Conservation (phyloP, 2,329 filamentous ascomycete species). For the Sporothrix globosa region DNA sequence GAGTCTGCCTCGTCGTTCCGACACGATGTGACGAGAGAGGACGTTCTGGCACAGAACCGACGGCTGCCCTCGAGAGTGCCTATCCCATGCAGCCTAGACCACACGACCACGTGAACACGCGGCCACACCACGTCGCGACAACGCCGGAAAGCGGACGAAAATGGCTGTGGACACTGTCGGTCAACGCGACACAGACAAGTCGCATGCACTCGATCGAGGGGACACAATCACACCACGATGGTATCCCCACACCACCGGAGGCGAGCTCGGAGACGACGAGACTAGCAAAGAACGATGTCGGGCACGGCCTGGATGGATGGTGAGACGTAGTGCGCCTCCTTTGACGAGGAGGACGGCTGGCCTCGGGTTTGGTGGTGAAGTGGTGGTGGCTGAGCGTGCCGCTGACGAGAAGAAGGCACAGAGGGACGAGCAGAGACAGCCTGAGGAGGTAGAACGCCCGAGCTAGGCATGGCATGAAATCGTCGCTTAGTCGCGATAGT, state of each 20-base stretch:
- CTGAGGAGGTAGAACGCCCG: neutral
- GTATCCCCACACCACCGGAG: conserved; percentile 3
- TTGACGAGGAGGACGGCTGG: neutral
- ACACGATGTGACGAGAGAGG: neutral
- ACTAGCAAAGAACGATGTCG: neutral
- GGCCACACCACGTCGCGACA: conserved; percentile 14
- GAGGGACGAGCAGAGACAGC: neutral
- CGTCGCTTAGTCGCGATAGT: too few relatives aligned
- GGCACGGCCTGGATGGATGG: conserved; percentile 35
- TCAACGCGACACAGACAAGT: too few relatives aligned
- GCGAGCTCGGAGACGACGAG: conserved; percentile 9
- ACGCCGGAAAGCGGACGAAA: neutral
- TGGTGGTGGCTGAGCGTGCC: conserved; percentile 6
- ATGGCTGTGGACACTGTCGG: neutral
- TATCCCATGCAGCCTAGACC: neutral
- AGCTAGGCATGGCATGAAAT: neutral
- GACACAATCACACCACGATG: neutral
- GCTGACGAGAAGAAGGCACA: conserved; percentile 12
- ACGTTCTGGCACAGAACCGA: neutral
- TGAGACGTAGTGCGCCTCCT: neutral
- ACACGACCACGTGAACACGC: conserved; percentile 14
- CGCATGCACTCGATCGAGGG: neutral
- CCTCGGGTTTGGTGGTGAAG: neutral
- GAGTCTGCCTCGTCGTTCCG: conserved; percentile 16
- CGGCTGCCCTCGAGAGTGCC: neutral